These are phyloP conservation scores for Trypanosoma grayi DNA, from an alignment of 208 protist species.

Conservation along the genomic window DNA sequence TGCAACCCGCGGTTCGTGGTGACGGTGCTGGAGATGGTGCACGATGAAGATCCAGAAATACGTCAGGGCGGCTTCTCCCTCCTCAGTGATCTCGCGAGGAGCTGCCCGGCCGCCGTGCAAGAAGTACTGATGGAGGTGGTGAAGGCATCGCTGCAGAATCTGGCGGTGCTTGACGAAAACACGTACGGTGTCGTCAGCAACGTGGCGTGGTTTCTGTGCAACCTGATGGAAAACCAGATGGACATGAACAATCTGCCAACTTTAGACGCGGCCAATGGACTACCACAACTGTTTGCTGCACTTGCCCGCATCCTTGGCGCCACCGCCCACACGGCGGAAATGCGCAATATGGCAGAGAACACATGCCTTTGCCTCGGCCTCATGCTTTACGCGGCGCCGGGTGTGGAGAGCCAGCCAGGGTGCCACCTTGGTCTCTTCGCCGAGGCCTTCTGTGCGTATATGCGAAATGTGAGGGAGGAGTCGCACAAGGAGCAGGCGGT, in stretches of 20 bases:
- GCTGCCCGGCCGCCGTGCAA: conserved; percentile 55
- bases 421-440: conserved; percentile 51
- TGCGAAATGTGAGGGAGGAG: conserved; percentile 67
- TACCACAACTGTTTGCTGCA: conserved; percentile 49
- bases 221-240: conserved; percentile 73
- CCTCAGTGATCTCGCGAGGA: conserved; percentile 59
- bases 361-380: conserved; percentile 70
- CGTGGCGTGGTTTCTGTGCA: conserved; percentile 76
- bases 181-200: conserved; percentile 70
- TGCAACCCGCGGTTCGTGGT: conserved; percentile 55
- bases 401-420: conserved; percentile 40
- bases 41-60: conserved; percentile 43
- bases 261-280: conserved; percentile 35
- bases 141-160: conserved; percentile 48
- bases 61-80: conserved; percentile 78
- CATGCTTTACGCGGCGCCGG: conserved; percentile 55
- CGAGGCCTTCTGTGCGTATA: conserved; percentile 59
- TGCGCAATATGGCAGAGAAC: conserved; percentile 88
- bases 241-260: conserved; percentile 44
- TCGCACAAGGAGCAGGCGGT: conserved; percentile 52
- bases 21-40: conserved; percentile 44
- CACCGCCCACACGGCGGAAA: conserved; percentile 45
- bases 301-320: conserved; percentile 41
- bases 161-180: conserved; percentile 36
- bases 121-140: conserved; percentile 36